These are phyloP conservation scores for Dendrocalamus sinicus DNA, from an alignment of 176 grass and related monocot genomes.

Conservation along the genomic window DNA sequence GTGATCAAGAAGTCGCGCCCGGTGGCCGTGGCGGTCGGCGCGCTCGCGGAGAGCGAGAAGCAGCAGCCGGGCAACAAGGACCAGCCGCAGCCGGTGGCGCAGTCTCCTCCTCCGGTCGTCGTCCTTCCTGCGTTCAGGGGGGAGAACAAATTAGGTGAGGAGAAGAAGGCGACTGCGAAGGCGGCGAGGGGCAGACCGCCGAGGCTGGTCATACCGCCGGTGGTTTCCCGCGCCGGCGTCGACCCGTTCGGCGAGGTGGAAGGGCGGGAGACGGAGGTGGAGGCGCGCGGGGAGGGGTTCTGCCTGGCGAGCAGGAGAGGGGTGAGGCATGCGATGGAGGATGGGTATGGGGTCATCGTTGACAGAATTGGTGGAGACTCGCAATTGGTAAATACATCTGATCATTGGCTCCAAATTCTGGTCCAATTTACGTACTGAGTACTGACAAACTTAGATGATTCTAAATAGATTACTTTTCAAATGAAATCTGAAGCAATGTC, in stretches of 20 bases:
- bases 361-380: constrained; percentile 27
- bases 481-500: no score
- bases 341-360: constrained; percentile 56
- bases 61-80: not conserved
- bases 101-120: not conserved
- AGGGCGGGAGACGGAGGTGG: constrained; percentile 39
- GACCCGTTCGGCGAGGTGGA: constrained; percentile 31
- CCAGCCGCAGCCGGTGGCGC: not conserved
- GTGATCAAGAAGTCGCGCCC: not conserved
- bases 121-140: constrained; percentile 13
- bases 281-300: constrained; percentile 58
- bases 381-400: constrained; percentile 54
- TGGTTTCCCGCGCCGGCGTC: not conserved
- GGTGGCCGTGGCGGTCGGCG: not conserved
- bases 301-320: constrained; percentile 64
- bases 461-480: no score
- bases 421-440: not conserved
- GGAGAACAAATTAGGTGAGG: not conserved
- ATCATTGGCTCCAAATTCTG: not conserved
- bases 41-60: not conserved
- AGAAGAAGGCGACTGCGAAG: not conserved
- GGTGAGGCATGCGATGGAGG: constrained; percentile 72
- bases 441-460: not conserved
- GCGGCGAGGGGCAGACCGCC: constrained; percentile 53
- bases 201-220: constrained; percentile 62